Percentiles rank a stretch among this genome's conserved stretches.
These are phyloP conservation scores for Linum lewisii DNA, from an alignment of 345 rosid genomes.

Conservation along the genomic window DNA sequence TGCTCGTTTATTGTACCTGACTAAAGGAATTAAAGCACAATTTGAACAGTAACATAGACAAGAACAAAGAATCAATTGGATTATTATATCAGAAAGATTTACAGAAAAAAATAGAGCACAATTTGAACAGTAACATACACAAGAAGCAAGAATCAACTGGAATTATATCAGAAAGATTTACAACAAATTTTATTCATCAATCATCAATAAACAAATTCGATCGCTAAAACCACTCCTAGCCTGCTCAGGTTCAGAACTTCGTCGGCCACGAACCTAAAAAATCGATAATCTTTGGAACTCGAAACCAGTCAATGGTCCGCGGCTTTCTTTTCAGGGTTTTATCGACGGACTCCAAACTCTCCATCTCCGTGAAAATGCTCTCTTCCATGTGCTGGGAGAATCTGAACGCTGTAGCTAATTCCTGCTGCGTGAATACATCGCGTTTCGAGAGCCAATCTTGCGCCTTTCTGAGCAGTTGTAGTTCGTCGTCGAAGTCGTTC, in stretches of 20 bases:
- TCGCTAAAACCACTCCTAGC: no score
- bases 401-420: background rate
- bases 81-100: no score
- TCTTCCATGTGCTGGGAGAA: background rate
- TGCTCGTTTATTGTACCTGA: no score
- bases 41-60: no score
- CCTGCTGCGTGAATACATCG: background rate
- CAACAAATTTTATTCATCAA: no score
- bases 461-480: background rate
- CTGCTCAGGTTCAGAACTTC: background rate
- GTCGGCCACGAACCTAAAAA: background rate
- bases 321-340: background rate
- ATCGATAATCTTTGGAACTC: background rate
- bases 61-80: no score
- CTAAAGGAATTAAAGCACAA: no score
- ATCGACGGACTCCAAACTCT: background rate
- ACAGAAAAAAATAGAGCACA: no score
- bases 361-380: background rate
- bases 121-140: no score
- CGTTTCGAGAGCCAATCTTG: background rate
- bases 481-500: background rate
- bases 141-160: no score
- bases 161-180: no score
- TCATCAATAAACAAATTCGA: no score
- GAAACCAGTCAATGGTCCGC: background rate